These are phyloP conservation scores for Pelomyxa schiedti DNA, from an alignment of 78 protist genomes.

Conservation along the genomic window DNA sequence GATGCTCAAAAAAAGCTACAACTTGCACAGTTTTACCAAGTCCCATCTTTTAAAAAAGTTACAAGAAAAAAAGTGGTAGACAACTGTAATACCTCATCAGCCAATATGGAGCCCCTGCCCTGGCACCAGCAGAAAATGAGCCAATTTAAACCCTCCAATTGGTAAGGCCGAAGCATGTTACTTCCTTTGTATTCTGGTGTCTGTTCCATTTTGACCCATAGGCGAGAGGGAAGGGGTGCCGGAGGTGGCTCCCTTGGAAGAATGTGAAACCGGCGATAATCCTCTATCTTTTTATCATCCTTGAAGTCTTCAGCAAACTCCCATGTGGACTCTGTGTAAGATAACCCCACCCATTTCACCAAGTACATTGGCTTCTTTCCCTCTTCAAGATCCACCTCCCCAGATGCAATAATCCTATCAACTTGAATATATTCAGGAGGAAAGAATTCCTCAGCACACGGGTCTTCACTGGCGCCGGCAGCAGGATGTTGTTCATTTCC, in stretches of 20 bases:
- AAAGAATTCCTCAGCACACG: neutral
- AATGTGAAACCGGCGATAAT: neutral
- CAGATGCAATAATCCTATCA: slow-evolving; percentile 40
- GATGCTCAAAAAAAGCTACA: slow-evolving; percentile 35
- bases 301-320: slow-evolving; percentile 34
- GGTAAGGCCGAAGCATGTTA: slow-evolving; percentile 23
- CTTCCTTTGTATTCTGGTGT: slow-evolving; percentile 35
- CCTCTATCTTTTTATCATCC: slow-evolving; percentile 13
- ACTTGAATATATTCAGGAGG: slow-evolving; percentile 25
- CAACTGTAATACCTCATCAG: slow-evolving; percentile 80
- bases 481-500: neutral
- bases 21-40: slow-evolving; percentile 68
- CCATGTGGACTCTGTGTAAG: slow-evolving; percentile 65
- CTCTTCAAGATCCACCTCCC: slow-evolving; percentile 15
- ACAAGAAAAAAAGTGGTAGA: slow-evolving; percentile 64
- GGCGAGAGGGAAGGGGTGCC: neutral
- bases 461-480: neutral
- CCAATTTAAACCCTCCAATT: slow-evolving; percentile 79
- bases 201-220: neutral
- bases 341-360: slow-evolving; percentile 51
- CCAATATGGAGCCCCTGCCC: slow-evolving; percentile 45
- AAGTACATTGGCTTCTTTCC: slow-evolving; percentile 31
- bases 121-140: slow-evolving; percentile 33
- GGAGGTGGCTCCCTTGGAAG: slow-evolving; percentile 26
- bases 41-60: slow-evolving; percentile 54